These are phyloP conservation scores for Oenanthe sinensis DNA, from an alignment of 129 eudicot genomes.

Conservation along the genomic window DNA sequence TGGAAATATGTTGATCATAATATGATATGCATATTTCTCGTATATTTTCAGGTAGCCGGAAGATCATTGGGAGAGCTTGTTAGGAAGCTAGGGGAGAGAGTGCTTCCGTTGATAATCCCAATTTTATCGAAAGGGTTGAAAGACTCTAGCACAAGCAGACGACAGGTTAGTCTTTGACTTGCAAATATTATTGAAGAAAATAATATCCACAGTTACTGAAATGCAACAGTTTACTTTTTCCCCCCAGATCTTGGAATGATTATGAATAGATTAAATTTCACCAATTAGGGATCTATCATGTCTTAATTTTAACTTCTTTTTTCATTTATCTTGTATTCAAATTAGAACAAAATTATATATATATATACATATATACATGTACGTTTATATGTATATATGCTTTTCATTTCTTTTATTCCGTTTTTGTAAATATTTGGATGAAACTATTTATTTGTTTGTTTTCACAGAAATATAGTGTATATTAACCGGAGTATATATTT, in stretches of 20 bases:
- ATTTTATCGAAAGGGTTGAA: constrained; percentile 75
- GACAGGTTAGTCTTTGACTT: constrained; percentile 59
- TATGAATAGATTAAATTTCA: background rate
- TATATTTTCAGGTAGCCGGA: constrained; percentile 72
- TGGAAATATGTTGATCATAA: background rate
- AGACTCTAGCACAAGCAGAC: constrained; percentile 73
- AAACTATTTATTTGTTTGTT: background rate
- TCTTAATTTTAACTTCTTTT: background rate
- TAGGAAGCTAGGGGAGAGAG: constrained; percentile 98
- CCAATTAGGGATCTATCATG: background rate
- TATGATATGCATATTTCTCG: background rate
- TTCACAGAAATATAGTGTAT: background rate
- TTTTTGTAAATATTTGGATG: background rate
- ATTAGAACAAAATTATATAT: too few relatives aligned
- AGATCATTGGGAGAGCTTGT: constrained; percentile 96
- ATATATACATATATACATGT: too few relatives aligned
- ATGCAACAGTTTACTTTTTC: background rate
- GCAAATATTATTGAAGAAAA: background rate
- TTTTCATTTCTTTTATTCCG: background rate
- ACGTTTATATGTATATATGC: too few relatives aligned
- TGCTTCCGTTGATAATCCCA: constrained; percentile 92
- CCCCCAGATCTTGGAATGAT: background rate
- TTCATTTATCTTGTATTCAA: background rate
- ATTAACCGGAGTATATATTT: too few relatives aligned
- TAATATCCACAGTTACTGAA: background rate